Base-by-base conservation (phyloP, 2,329 filamentous ascomycete species). In the Neurospora crassa region DNA sequence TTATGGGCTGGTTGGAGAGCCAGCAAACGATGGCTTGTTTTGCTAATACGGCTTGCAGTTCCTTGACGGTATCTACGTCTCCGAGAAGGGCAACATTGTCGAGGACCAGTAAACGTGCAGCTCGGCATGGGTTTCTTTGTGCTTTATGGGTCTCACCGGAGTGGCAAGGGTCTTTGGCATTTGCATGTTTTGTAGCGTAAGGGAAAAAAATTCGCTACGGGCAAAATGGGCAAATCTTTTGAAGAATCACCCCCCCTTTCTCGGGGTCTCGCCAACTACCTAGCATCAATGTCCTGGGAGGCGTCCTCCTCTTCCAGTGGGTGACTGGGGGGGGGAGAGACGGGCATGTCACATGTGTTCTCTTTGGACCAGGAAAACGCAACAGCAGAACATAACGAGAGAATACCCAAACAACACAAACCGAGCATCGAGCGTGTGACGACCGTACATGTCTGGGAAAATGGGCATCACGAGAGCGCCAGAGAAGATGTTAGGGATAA, bases 21-120 rank as follows among this genome's bases (percentile, higher is more conserved):
- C 53, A 63, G 24, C 29, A 37, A 24, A 70, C 40, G 43, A 63
- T 47, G 20, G 68, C 76, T 78, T 74, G 71, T 37, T 63, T 63
- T 63, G 53, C 53, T 63, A 63, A 63, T 69, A 69, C 70, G 40
- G 29, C 37, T 43, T 34, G 74, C 80, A 96, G 93, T 99, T 99
- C 92, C 91, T 99, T 89, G 96, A 99, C 88, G 96, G 96, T 91
- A 89, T 99, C 85, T 99, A 99, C 89, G 96, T 99, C 82, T 97
- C 94, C 83, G 96, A 99, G 92, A 92, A 93, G 88, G 92, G 92
- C 85, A 97, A 98, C 91, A 91, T 99, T 81, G 87, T 89, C 78
- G 91, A 93, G 81, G 90, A 90, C 77, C 83, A 88, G 82, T 83
- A 79, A 75, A 79, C 75, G 74, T 71, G 75, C 71, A 75, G 74